These are phyloP conservation scores for Cordia subcordata DNA, from an alignment of 257 asterid genomes.

Conservation along the genomic window DNA sequence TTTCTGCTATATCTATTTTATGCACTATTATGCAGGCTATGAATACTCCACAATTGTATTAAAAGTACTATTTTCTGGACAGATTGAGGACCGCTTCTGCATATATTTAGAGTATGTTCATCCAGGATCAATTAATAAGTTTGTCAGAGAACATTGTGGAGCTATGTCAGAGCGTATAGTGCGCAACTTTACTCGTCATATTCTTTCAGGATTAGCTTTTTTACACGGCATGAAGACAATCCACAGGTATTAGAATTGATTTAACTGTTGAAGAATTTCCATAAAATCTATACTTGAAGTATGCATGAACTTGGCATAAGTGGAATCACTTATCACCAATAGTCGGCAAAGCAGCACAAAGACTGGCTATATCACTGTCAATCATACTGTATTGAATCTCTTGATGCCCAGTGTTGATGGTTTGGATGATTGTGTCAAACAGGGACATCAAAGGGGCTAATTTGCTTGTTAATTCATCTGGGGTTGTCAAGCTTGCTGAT, in stretches of 20 bases:
- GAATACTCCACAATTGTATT: slow-evolving; percentile 7
- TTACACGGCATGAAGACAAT: slow-evolving; percentile 73
- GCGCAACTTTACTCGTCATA: slow-evolving; percentile 86
- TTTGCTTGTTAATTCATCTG: slow-evolving; percentile 79
- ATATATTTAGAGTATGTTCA: slow-evolving; percentile 93
- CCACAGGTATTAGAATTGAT: slow-evolving; percentile 52
- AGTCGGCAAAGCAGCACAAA: not conserved
- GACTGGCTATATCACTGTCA: not conserved
- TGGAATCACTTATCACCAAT: not conserved
- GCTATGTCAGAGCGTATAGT: slow-evolving; percentile 81
- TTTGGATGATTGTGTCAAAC: slow-evolving; percentile 14
- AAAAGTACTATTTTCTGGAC: slow-evolving; percentile 14
- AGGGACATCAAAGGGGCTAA: slow-evolving; percentile 97
- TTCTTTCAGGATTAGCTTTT: slow-evolving; percentile 79
- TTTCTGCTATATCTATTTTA: not conserved
- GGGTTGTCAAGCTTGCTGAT: slow-evolving; percentile 87
- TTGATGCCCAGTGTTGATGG: slow-evolving; percentile 4
- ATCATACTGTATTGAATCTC: not conserved
- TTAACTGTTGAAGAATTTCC: not conserved
- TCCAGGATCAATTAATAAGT: slow-evolving; percentile 80
- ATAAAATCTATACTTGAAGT: too few relatives aligned
- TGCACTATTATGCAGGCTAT: not conserved
- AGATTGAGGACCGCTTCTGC: slow-evolving; percentile 86
- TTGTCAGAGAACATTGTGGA: slow-evolving; percentile 59
- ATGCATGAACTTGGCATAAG: too few relatives aligned